Percentiles rank a stretch among this genome's conserved stretches.
Evolutionary conservation across 2,329 filamentous ascomycete species (phyloP).

Genomic region (Sarocladium brachiariae): DNA sequence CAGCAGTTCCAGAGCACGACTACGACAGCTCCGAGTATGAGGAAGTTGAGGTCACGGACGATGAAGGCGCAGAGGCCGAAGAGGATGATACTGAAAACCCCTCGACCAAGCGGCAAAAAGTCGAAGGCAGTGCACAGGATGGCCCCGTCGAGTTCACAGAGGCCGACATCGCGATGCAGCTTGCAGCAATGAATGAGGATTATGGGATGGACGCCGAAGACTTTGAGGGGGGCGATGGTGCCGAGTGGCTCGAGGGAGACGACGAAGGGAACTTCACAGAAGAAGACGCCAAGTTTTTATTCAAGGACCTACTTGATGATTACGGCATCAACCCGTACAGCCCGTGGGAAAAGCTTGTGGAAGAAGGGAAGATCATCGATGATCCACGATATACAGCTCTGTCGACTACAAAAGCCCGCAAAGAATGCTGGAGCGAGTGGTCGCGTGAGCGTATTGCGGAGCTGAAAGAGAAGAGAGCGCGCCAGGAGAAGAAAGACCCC

Average conservation of each 20-base stretch:
- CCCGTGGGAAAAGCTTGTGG: conserved; percentile 84
- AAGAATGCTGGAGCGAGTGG: conserved; percentile 82
- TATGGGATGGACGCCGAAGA: conserved; percentile 62
- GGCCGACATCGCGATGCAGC: conserved; percentile 87
- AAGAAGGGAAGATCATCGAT: conserved; percentile 73
- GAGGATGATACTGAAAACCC: conserved; percentile 43
- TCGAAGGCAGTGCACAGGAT: conserved; percentile 48
- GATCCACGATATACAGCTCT: conserved; percentile 84
- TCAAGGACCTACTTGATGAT: conserved; percentile 82
- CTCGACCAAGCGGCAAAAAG: conserved; percentile 37
- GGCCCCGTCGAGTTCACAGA: conserved; percentile 76
- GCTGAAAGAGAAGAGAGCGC: conserved; percentile 65
- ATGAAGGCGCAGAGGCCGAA: conserved; percentile 33
- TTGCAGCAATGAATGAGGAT: conserved; percentile 83
- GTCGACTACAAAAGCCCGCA: conserved; percentile 70
- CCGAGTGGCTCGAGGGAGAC: conserved; percentile 62
- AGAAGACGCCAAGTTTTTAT: conserved; percentile 69
- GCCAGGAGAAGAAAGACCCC: conserved; percentile 75
- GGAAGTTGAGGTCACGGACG: conserved; percentile 55
- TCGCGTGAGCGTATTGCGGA: conserved; percentile 66
- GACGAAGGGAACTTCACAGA: conserved; percentile 65
- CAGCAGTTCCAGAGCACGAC: conserved; percentile 16
- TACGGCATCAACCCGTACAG: conserved; percentile 77
- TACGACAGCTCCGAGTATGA: conserved; percentile 68
- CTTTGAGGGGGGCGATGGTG: conserved; percentile 58